Evolutionary conservation across 1,139 yeast species (phyloP).

Genomic region (Blastobotrys petasosporus): DNA sequence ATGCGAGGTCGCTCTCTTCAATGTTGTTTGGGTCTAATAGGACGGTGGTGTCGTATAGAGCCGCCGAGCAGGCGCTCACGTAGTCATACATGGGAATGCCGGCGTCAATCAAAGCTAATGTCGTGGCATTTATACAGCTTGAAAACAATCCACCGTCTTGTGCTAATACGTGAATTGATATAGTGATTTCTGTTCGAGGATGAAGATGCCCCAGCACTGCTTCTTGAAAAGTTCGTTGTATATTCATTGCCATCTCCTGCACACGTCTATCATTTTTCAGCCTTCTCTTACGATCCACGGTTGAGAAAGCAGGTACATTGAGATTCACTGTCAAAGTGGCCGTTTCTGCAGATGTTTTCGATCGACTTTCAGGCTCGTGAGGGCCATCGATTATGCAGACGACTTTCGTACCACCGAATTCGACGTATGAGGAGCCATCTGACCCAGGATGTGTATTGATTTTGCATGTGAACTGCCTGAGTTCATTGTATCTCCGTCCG

Average conservation of each 20-base stretch:
- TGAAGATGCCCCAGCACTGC: slow-evolving; percentile 69
- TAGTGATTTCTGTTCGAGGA: slow-evolving; percentile 74
- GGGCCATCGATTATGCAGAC: slow-evolving; percentile 88
- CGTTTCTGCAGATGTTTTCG: slow-evolving; percentile 36
- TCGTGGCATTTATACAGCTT: slow-evolving; percentile 77
- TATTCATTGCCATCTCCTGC: slow-evolving; percentile 66
- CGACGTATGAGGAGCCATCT: slow-evolving; percentile 89
- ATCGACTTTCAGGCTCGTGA: slow-evolving; percentile 59
- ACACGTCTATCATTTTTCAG: slow-evolving; percentile 43
- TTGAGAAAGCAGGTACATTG: slow-evolving; percentile 74
- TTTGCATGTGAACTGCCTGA: slow-evolving; percentile 72
- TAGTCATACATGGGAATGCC: slow-evolving; percentile 94
- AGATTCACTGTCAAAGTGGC: slow-evolving; percentile 63
- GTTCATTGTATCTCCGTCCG: slow-evolving; percentile 93
- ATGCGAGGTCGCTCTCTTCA: slow-evolving; percentile 80
- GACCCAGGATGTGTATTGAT: slow-evolving; percentile 84
- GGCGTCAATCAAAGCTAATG: slow-evolving; percentile 87
- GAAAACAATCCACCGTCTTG: slow-evolving; percentile 89
- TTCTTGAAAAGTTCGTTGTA: slow-evolving; percentile 76
- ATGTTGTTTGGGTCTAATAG: slow-evolving; percentile 73
- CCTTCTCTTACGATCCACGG: slow-evolving; percentile 67
- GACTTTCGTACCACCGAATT: slow-evolving; percentile 88
- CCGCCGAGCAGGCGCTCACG: slow-evolving; percentile 74
- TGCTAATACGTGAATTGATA: slow-evolving; percentile 70
- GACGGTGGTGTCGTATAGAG: slow-evolving; percentile 66